phyloP scores from a whole-genome alignment of 2,329 filamentous ascomycete genomes.

The Fusarium devonianum region DNA sequence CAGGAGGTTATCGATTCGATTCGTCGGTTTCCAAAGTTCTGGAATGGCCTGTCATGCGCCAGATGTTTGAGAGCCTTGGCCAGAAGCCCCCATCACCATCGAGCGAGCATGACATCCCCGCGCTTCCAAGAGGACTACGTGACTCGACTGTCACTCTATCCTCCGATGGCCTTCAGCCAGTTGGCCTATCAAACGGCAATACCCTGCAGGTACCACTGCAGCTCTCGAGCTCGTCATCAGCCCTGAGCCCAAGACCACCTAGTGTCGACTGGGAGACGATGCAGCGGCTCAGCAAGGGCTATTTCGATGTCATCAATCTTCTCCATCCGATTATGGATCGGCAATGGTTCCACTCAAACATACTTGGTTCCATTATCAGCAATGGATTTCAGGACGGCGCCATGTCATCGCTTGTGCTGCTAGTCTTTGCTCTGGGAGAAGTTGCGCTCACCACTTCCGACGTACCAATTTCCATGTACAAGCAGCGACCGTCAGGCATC shows the following conservation, averaged over 20 bases:
- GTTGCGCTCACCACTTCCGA: constrained; percentile 61
- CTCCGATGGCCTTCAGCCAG: constrained; percentile 35
- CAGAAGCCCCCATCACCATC: constrained; percentile 33
- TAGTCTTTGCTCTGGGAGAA: constrained; percentile 67
- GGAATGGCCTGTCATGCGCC: constrained; percentile 40
- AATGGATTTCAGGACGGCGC: constrained; percentile 56
- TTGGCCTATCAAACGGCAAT: constrained; percentile 24
- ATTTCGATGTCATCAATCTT: constrained; percentile 67
- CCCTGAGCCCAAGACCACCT: constrained; percentile 26
- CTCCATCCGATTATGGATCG: constrained; percentile 65
- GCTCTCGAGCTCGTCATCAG: constrained; percentile 20
- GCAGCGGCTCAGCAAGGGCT: constrained; percentile 58
- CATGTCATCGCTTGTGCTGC: constrained; percentile 59
- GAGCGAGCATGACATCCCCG: constrained; percentile 25
- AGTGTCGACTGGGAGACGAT: constrained; percentile 57
- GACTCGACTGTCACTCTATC: constrained; percentile 31
- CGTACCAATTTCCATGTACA: constrained; percentile 52
- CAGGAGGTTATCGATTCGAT: constrained; percentile 40
- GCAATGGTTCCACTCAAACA: constrained; percentile 59
- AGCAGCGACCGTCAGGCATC: constrained; percentile 58
- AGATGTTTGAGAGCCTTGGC: constrained; percentile 37
- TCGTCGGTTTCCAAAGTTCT: constrained; percentile 38
- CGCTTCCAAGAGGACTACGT: constrained; percentile 33
- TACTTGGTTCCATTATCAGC: constrained; percentile 53
- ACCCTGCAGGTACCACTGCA: constrained; percentile 34